Evolutionary conservation across 495 filamentous ascomycete genomes (phyloP), one percentile per base, ranked within the genome.

Genomic region (Gamarada debralockiae): DNA sequence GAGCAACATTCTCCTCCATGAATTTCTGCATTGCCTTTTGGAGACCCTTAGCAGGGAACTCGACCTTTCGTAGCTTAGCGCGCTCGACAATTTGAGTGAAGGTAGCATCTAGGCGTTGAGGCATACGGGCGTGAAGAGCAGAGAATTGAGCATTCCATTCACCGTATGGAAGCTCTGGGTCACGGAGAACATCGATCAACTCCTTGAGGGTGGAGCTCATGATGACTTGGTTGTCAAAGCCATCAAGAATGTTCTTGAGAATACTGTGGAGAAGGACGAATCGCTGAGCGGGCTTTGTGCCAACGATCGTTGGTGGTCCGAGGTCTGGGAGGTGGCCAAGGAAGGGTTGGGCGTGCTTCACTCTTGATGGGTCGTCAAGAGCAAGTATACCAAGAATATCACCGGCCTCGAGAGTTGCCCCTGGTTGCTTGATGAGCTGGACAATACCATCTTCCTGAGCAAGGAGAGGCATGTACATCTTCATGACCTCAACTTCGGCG

Each of bases 401-500:
- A 65, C 93, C 93, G 62, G 93, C 93, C 70, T 97, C 91, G 27
- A 99, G 86, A n/a, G 90, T 93, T 17, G 93, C 89, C 61, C 93
- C 93, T 48, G 95, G 95, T 73, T 97, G 93, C 82, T 99, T 99
- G 76, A 99, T 96, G 62, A 97, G 79, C 73, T 97, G 92, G 40
- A 99, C 95, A 49, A 92, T 84, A 71, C 93, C 93, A 59, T 96
- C 95, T 68, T 99, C 93, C 69, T 92, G 86, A n/a, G 93, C 86
- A 50, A 99, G 78, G 48, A 99, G 79, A 61, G 93, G 93, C 93
- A 99, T 99, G 76, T 96, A 97, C 93, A 99, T 99, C 79, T 99
- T 99, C 93, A 99, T 99, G 68, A 99, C 95, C 69, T 99, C 93
- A 48, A 99, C 93, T 65, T 99, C 93, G 48, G 93, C 93, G 65